Evolutionary conservation across 495 filamentous ascomycete species (phyloP).

Genomic region (Neurospora sp.): DNA sequence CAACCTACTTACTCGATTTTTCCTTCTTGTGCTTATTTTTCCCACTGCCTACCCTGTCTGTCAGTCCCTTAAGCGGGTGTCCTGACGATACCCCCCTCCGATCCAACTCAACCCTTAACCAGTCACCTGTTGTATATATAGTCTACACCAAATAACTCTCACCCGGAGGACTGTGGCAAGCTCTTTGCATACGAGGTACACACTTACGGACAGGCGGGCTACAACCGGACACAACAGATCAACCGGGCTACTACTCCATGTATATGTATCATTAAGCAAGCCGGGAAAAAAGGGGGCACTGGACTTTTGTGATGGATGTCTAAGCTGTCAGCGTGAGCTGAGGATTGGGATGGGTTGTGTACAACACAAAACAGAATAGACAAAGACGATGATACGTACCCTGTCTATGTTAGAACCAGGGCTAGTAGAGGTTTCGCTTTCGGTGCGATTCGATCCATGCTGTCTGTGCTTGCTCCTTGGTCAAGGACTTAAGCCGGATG

Average conservation of each 20-base stretch:
- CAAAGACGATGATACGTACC: neutral
- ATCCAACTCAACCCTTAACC: too few species aligned
- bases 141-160: neutral
- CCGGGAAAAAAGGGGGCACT: neutral
- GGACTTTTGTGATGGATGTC: neutral
- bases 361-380: neutral
- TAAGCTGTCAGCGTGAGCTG: neutral
- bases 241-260: neutral
- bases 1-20: neutral
- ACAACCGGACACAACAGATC: neutral
- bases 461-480: neutral
- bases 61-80: neutral
- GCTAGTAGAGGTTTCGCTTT: neutral
- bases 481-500: neutral
- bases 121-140: neutral
- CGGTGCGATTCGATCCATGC: neutral
- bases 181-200: neutral
- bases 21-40: neutral
- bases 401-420: neutral
- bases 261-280: neutral
- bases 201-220: neutral
- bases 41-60: neutral
- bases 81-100: neutral
- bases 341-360: neutral
- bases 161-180: neutral